These are phyloP conservation scores for Dipteronia sinensis DNA, from an alignment of 345 rosid genomes.

Conservation along the genomic window DNA sequence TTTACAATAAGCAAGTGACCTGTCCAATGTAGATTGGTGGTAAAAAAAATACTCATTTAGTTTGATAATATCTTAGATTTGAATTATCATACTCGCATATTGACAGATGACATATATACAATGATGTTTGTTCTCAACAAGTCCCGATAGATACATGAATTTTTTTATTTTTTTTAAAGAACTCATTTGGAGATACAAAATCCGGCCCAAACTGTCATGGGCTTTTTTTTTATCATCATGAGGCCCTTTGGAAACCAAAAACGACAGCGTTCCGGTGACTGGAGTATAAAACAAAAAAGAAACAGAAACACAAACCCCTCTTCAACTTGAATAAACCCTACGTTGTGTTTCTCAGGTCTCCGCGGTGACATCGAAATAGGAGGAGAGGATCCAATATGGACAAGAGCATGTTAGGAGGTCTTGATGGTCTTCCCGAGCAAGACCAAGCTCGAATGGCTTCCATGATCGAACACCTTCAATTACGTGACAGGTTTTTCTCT, in stretches of 20 bases:
- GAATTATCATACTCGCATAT: too few relatives aligned
- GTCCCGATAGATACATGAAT: too few relatives aligned
- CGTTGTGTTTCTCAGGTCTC: too few relatives aligned
- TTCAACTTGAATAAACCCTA: constrained; percentile 12
- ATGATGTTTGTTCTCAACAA: too few relatives aligned
- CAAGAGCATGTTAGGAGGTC: constrained; percentile 77
- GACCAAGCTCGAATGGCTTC: constrained; percentile 71
- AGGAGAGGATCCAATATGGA: constrained; percentile 47
- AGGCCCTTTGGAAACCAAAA: background rate
- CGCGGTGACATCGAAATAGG: background rate
- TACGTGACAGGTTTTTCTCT: constrained; percentile 71
- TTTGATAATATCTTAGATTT: too few relatives aligned
- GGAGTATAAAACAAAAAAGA: background rate
- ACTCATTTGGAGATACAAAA: background rate
- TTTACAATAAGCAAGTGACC: too few relatives aligned
- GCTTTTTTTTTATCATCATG: background rate
- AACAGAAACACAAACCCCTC: background rate
- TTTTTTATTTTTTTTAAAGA: too few relatives aligned
- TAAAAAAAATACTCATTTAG: too few relatives aligned
- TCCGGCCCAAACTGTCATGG: background rate
- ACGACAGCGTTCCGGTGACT: background rate
- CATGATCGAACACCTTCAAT: constrained; percentile 90
- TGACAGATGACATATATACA: too few relatives aligned
- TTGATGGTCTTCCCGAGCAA: constrained; percentile 78
- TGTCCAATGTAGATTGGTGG: too few relatives aligned